phyloP scores from a whole-genome alignment of 1,284 basidiomycete genomes.

The Grifola frondosa region DNA sequence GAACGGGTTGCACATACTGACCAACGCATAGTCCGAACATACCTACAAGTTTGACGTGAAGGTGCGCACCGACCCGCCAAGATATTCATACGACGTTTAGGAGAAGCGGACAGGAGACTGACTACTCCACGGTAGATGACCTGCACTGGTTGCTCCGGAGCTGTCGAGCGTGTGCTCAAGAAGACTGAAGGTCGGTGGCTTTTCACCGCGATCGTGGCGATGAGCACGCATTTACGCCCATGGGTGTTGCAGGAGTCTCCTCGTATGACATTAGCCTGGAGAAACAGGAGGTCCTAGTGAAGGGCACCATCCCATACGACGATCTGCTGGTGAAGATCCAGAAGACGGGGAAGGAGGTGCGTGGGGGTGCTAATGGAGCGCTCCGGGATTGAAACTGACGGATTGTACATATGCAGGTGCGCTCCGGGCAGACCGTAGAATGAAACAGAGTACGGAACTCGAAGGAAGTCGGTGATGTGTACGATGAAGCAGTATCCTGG shows the following conservation, averaged over 20 bases:
- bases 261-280: slow-evolving; percentile 64
- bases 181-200: slow-evolving; percentile 59
- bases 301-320: slow-evolving; percentile 62
- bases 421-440: slow-evolving; percentile 38
- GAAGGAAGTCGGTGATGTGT: no score
- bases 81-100: slow-evolving; percentile 5
- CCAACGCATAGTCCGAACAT: slow-evolving; percentile 35
- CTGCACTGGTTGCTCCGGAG: slow-evolving; percentile 80
- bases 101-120: slow-evolving; percentile 7
- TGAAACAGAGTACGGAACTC: no score
- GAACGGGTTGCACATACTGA: no score
- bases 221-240: neutral
- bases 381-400: slow-evolving; percentile 5
- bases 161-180: slow-evolving; percentile 69
- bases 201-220: neutral
- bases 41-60: slow-evolving; percentile 42
- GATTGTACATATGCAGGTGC: slow-evolving; percentile 29
- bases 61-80: slow-evolving; percentile 21
- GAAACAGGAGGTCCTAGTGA: slow-evolving; percentile 73
- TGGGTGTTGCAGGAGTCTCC: slow-evolving; percentile 44
- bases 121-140: slow-evolving; percentile 59
- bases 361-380: slow-evolving; percentile 13
- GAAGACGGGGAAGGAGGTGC: slow-evolving; percentile 85
- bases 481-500: neutral
- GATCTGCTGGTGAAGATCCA: slow-evolving; percentile 71